These are phyloP conservation scores for Chiua virens DNA, from an alignment of 768 basidiomycete genomes.

Conservation along the genomic window DNA sequence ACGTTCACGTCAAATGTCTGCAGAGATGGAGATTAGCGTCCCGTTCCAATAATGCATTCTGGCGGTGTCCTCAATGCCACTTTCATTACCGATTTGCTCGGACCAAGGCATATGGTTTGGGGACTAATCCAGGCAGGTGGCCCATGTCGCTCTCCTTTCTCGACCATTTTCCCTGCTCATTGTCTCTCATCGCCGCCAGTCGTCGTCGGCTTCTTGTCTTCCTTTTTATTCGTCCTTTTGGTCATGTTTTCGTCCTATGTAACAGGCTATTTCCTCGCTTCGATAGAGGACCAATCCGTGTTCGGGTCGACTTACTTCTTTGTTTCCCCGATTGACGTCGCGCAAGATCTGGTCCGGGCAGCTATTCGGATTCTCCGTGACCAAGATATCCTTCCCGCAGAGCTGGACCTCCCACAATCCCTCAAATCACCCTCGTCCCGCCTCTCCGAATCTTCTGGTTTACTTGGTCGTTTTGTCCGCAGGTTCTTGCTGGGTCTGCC, in stretches of 20 bases:
- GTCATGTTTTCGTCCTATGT: constrained; percentile 70
- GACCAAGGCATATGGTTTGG: constrained; percentile 67
- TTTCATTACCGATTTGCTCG: constrained; percentile 78
- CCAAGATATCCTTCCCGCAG: constrained; percentile 42
- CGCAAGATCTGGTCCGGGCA: constrained; percentile 60
- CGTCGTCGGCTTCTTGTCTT: constrained; percentile 59
- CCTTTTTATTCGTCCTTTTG: constrained; percentile 60
- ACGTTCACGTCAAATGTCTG: constrained; percentile 78
- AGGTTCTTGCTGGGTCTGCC: constrained; percentile 80
- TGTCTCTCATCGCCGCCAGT: constrained; percentile 39
- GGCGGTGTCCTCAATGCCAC: constrained; percentile 76
- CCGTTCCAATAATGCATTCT: constrained; percentile 65
- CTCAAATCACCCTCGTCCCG: constrained; percentile 17
- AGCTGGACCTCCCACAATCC: constrained; percentile 14
- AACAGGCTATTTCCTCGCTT: constrained; percentile 63
- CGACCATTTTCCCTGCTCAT: constrained; percentile 14
- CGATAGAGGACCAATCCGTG: constrained; percentile 54
- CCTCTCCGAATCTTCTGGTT: constrained; percentile 38
- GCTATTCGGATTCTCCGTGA: constrained; percentile 63
- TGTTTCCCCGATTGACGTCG: constrained; percentile 57
- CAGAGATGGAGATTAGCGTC: constrained; percentile 72
- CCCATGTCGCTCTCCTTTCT: neutral
- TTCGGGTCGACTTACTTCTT: constrained; percentile 37
- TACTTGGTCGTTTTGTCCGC: constrained; percentile 57
- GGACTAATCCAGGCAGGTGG: constrained; percentile 68